Evolutionary conservation across 495 filamentous ascomycete species (phyloP), one percentile per base, ranked within the genome.

Genomic region (Rostrohypoxylon terebratum): DNA sequence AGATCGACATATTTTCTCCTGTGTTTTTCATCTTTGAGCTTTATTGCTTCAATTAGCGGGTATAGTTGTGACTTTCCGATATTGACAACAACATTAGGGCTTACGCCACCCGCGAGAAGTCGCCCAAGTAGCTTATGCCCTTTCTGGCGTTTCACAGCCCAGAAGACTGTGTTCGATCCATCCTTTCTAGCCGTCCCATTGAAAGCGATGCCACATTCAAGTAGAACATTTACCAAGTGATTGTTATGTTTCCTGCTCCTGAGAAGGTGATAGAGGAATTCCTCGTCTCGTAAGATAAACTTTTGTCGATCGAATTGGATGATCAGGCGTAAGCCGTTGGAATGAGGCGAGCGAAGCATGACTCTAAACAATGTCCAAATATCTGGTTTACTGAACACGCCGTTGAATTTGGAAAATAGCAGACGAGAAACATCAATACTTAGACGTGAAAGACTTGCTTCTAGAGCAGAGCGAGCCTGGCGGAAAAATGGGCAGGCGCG

Each of bases 101-200:
- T 68, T 51, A 21, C 18, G 11, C 50, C 58, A 18, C 11, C 7
- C 18, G 10, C 13, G 13, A 68, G 48, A 16, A 57, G 33, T 57
- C 44, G 33, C 28, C 10, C n/a, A 21, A 68, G 21, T n/a, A 68
- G 25, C 4, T 25, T 40, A 11, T 6, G 21, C 4, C 48, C 58
- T 57, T 55, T 68, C 48, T 55, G 38, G 14, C 28, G 36, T 33
- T 13, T 25, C 40, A 62, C 58, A 54, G 36, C 47, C 66, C 58
- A 62, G 28, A 68, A 68, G 36, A 68, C 40, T 21, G 53, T 36
- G 23, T 57, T 57, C n/a, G 10, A 21, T 8, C 53, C 53, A 57
- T 36, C 28, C 18, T 57, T n/a, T 9, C 28, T 25, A 31, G 11
- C 48, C 4, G 2, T 6, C 16, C 28, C 16, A 55, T 57, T 11